Evolutionary conservation across 352 stramenopile species (phyloP), one percentile per base, ranked within the genome.

Genomic region (Phytophthora tentaculata): DNA sequence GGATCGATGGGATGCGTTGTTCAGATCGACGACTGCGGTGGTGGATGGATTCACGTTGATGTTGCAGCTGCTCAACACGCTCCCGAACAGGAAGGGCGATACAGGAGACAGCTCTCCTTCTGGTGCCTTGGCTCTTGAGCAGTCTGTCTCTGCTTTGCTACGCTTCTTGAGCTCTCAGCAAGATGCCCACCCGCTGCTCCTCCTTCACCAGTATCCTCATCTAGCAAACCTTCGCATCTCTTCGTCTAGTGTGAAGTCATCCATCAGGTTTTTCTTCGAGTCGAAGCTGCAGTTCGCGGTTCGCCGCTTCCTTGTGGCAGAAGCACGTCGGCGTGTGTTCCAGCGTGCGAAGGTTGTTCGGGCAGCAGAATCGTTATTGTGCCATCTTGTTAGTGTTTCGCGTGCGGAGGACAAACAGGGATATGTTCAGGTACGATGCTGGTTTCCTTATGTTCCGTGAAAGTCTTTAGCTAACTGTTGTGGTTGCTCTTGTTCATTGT

Each of bases 401-500:
- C 77, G 86, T 49, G 72, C 53, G 0, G 84, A 94, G 59, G 86
- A 94, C 49, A 71, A 65, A 5, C 80, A 88, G 26, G 86, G 86
- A 50, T 83, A 83, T 61, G 86, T 90, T 23, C 81, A 94, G 81
- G 86, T 94, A 75, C 32, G 74, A 50, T 56, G 62, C 14, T 58
- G 19, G 17, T 55, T 57, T 49, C 12, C 19, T 67, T 28, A 20
- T 54, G 20, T 60, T 4, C 8, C 17, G 24, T 49, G 44, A 50
- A 19, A 17, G 14, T 26, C 17, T 13, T 20, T 39, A 51, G 35
- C 54, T 69, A 59, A 64, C 35, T 3, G 7, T 47, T 54, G 3
- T 28, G 48, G 35, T 58, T 65, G 2, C 53, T 67, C 32, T n/a
- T 59, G 13, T 50, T 49, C 6, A 32, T 9, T 50, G 6, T 49